Conservation (phyloP, 23 red algal genomes). For the Pyropia haitanensis region DNA sequence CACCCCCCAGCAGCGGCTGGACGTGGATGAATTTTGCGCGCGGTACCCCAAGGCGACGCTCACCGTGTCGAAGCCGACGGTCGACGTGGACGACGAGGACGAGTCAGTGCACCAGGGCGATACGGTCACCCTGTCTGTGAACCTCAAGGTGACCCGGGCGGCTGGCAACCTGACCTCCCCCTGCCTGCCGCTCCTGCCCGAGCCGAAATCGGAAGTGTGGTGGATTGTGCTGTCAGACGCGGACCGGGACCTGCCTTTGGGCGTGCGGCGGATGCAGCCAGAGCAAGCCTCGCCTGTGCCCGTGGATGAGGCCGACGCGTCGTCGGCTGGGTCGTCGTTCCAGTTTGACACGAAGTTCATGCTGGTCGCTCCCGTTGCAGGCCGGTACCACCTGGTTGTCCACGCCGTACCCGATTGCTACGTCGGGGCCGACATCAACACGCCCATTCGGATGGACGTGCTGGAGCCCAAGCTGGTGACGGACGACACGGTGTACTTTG, state of each 20-base stretch:
- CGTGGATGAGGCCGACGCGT: too few relatives aligned
- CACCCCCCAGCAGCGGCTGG: conserved; percentile 29
- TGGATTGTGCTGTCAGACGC: conserved; percentile 73
- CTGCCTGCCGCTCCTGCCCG: conserved; percentile 31
- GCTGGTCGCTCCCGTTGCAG: too few relatives aligned
- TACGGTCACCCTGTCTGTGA: conserved; percentile 46
- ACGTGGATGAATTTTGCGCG: conserved; percentile 70
- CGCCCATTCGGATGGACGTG: conserved; percentile 3
- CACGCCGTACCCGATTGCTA: conserved; percentile 19
- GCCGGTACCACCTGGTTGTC: conserved; percentile 7
- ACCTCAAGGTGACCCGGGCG: conserved; percentile 34
- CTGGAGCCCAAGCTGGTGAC: conserved; percentile 7
- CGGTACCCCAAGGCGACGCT: conserved; percentile 53
- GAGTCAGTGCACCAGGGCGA: conserved; percentile 59
- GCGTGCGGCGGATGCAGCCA: conserved; percentile 50
- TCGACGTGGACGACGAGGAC: conserved; percentile 78
- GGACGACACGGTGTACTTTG: conserved; percentile 12
- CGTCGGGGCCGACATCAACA: conserved; percentile 4
- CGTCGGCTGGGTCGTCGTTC: too few relatives aligned
- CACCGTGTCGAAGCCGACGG: conserved; percentile 38
- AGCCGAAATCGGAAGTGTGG: conserved; percentile 71
- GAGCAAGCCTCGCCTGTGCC: conserved; percentile 11
- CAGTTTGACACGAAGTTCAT: too few relatives aligned
- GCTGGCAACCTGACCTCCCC: conserved; percentile 58
- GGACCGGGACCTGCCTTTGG: conserved; percentile 36